Evolutionary conservation across 257 asterid species (phyloP), one percentile per base, ranked within the genome.

Genomic region (Petunia secreta): DNA sequence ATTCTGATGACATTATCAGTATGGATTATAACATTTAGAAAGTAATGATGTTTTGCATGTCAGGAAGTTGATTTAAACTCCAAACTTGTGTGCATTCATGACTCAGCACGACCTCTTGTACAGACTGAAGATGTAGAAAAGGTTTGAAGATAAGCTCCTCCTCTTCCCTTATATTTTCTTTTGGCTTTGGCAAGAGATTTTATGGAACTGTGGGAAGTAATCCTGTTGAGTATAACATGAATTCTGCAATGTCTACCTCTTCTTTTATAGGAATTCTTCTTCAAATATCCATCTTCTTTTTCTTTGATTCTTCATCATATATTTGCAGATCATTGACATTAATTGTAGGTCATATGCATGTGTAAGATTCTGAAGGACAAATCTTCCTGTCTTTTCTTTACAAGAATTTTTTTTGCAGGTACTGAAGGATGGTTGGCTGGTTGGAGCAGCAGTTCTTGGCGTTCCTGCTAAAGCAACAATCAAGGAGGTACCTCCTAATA

Each of bases 391-490:
- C 38, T 75, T 53, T 54, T 3, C 25, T 80, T 65, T 48, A 77
- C 74, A 74, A 62, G 79, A 68, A 79, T 63, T 63, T 64, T 81
- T 55, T n/a, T 64, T 75, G 80, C 87, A 95, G 99, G 99, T 94
- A 82, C 86, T 96, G 58, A 92, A 91, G 87, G 99, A 96, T 79
- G 98, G 92, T 67, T 86, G 80, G 86, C 87, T 77, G 81, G 80
- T 96, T 66, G 99, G 99, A 43, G 99, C 99, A 78, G 98, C 99
- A 83, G 99, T 96, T 71, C 95, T 96, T 73, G 99, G 98, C 59
- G 98, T 96, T 83, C 98, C 97, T 81, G 88, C 98, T 58, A 96
- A 96, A 88, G 97, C 99, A 66, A 96, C 99, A 44, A 92, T 96
- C 87, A 96, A 96, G 85, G 98, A 93, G 98, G 99, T 89, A 79